Conservation (phyloP, 345 rosid genomes). For the Corchorus olitorius region DNA sequence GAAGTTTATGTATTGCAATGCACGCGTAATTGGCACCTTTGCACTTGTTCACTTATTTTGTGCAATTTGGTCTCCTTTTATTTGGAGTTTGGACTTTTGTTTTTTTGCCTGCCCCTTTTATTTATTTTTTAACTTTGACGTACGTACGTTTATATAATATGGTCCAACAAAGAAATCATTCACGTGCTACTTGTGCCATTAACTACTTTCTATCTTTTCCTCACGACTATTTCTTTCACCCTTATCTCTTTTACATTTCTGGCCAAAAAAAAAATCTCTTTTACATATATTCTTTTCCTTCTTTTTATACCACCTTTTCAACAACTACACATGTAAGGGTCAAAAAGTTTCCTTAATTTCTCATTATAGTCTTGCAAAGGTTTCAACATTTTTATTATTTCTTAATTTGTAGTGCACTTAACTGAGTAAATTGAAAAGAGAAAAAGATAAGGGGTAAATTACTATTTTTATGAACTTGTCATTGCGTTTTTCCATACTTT, state of each 20-base stretch:
- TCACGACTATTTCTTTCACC: background rate
- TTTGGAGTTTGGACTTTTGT: background rate
- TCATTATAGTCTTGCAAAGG: too few species aligned
- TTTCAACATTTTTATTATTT: too few species aligned
- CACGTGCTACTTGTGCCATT: constrained; percentile 2
- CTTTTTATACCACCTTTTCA: background rate
- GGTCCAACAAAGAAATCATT: background rate
- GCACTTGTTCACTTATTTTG: background rate
- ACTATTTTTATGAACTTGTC: background rate
- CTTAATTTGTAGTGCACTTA: too few species aligned
- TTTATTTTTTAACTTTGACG: too few species aligned
- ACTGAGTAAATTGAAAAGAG: background rate
- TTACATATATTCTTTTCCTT: too few species aligned
- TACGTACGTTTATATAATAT: background rate
- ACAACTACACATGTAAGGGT: background rate
- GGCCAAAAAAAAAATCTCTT: too few species aligned
- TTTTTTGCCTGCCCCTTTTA: too few species aligned
- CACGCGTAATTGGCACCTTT: background rate
- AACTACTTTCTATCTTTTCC: background rate
- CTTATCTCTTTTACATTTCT: background rate
- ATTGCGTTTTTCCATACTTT: background rate
- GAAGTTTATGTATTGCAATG: too few species aligned
- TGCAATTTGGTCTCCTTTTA: background rate
- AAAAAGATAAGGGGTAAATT: background rate
- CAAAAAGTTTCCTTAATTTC: too few species aligned